Conservation (phyloP, 2,329 filamentous ascomycete genomes). For the Arthrinium puccinioides region DNA sequence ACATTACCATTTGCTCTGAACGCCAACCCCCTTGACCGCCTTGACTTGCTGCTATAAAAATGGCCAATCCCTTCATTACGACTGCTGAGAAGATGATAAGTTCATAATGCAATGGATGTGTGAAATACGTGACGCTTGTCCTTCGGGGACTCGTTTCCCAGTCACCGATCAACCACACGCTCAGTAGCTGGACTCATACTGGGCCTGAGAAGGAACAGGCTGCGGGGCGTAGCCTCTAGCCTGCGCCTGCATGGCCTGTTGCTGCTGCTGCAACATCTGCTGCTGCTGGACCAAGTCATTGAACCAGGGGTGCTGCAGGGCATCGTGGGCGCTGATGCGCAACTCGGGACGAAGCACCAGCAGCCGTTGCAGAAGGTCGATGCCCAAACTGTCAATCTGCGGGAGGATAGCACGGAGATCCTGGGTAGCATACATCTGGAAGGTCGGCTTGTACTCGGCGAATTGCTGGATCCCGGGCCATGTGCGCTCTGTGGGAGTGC, state of each 20-base stretch:
- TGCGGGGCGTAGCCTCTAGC: conserved; percentile 19
- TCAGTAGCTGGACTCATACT: conserved; percentile 20
- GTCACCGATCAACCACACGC: too few species aligned
- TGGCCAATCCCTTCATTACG: too few species aligned
- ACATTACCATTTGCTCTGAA: conserved; percentile 3
- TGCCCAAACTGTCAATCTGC: conserved; percentile 78
- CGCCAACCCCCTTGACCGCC: too few species aligned
- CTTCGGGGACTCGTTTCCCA: too few species aligned
- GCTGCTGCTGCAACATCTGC: conserved; percentile 23
- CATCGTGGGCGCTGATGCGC: conserved; percentile 79
- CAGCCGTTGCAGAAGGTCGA: conserved; percentile 85
- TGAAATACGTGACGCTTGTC: too few species aligned
- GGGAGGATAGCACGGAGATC: conserved; percentile 81
- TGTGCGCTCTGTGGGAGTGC: conserved; percentile 87
- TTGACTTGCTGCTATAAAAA: background rate
- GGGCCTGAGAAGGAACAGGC: conserved; percentile 18
- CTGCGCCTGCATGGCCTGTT: conserved; percentile 20
- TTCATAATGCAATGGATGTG: too few species aligned
- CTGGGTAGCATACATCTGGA: conserved; percentile 90
- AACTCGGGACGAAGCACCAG: conserved; percentile 88
- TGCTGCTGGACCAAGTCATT: conserved; percentile 58
- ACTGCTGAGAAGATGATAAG: too few species aligned
- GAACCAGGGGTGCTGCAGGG: conserved; percentile 91
- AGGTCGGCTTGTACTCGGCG: conserved; percentile 95
- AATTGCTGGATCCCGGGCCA: conserved; percentile 95